Percentiles rank a stretch among this genome's conserved stretches.
Conservation (phyloP, 768 basidiomycete species). For the Lentinula edodes region DNA sequence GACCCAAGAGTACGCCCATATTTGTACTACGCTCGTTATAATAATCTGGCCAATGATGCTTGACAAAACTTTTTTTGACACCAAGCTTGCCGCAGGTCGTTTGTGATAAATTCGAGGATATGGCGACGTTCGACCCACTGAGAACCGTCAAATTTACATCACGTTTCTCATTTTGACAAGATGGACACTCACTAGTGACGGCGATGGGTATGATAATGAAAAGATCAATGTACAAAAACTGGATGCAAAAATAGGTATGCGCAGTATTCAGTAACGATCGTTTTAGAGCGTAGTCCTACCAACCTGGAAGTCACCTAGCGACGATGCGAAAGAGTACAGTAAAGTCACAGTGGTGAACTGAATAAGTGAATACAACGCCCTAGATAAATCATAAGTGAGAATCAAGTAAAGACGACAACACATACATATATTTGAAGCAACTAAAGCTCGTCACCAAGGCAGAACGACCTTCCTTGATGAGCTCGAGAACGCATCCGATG, state of each 20-base stretch:
- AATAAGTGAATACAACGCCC: constrained; percentile 97
- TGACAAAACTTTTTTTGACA: constrained; percentile 90
- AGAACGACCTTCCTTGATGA: constrained; percentile 94
- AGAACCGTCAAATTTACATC: constrained; percentile 6
- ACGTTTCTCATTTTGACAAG: not conserved
- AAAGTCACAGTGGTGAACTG: constrained; percentile 98
- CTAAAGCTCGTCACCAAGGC: constrained; percentile 98
- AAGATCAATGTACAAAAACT: constrained; percentile 97
- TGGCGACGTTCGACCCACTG: constrained; percentile 94
- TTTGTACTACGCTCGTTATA: constrained; percentile 76
- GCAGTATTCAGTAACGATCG: not conserved
- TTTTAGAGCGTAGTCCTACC: constrained; percentile 11
- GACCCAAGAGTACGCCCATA: constrained; percentile 90
- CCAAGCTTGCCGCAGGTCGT: constrained; percentile 90
- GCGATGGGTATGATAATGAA: constrained; percentile 98
- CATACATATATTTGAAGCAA: constrained; percentile 99
- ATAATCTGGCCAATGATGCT: constrained; percentile 92
- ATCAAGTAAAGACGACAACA: constrained; percentile 13
- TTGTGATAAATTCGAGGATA: constrained; percentile 83
- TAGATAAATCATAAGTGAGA: constrained; percentile 22
- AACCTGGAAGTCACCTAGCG: constrained; percentile 94
- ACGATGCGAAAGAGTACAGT: constrained; percentile 94
- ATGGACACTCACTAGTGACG: constrained; percentile 72
- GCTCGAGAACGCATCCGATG: constrained; percentile 92
- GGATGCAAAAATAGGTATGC: constrained; percentile 10